Percentiles rank a stretch among this genome's conserved stretches.
Evolutionary conservation across 805 yeast species (phyloP).

Genomic region (Candida vaughaniae): DNA sequence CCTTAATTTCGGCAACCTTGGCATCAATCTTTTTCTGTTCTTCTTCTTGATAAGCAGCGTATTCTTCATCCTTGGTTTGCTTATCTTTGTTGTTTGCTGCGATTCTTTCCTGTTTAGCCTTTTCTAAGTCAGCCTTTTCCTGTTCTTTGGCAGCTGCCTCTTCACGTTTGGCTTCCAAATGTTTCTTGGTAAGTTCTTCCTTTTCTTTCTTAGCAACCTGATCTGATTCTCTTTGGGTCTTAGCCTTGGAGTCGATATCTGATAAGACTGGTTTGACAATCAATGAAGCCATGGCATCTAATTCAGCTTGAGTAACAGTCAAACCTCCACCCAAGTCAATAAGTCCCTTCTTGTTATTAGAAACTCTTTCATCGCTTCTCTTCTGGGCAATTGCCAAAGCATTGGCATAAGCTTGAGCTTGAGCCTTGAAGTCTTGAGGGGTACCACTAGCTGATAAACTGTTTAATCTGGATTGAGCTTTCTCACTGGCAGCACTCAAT

Average conservation of each 20-base stretch:
- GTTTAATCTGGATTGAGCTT: slow-evolving; percentile 44
- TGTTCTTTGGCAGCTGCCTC: slow-evolving; percentile 28
- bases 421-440: slow-evolving; percentile 37
- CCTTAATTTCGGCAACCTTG: slow-evolving; percentile 28
- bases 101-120: slow-evolving; percentile 35
- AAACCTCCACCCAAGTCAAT: slow-evolving; percentile 88
- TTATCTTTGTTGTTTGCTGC: slow-evolving; percentile 32
- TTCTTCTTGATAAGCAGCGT: slow-evolving; percentile 26
- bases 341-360: slow-evolving; percentile 48
- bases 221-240: slow-evolving; percentile 57
- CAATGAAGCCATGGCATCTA: slow-evolving; percentile 74
- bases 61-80: slow-evolving; percentile 27
- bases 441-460: slow-evolving; percentile 24
- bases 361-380: slow-evolving; percentile 56
- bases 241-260: slow-evolving; percentile 70
- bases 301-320: slow-evolving; percentile 68
- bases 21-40: slow-evolving; percentile 30
- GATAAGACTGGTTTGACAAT: slow-evolving; percentile 80
- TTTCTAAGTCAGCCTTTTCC: slow-evolving; percentile 34
- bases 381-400: slow-evolving; percentile 79
- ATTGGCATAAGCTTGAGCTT: slow-evolving; percentile 60
- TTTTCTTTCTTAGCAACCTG: slow-evolving; percentile 31
- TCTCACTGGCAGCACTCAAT: slow-evolving; percentile 47
- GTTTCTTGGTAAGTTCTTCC: slow-evolving; percentile 32
- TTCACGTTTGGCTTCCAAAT: slow-evolving; percentile 30